Evolutionary conservation across 1,284 basidiomycete species (phyloP), one percentile per base, ranked within the genome.

Genomic region (Ustilago hordei): DNA sequence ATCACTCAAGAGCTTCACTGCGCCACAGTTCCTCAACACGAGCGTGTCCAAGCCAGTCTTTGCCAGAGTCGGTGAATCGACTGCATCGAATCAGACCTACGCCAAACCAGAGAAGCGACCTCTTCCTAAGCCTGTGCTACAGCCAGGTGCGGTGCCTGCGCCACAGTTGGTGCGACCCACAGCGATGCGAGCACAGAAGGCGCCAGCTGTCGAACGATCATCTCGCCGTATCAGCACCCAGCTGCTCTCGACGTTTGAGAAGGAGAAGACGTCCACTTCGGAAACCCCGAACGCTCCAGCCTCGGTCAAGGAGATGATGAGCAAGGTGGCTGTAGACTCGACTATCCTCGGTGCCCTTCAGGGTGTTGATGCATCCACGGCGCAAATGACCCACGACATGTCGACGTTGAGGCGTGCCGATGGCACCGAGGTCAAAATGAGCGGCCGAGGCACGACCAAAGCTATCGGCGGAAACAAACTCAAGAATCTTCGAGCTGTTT

Each of bases 371-470:
- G 23, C 52, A 35, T 12, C 34, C 32, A 52, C 53, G 55, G 61
- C 34, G 8, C 48, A 50, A 19, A 50, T 50, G 48, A 50, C 48
- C 4, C 48, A 50, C 48, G 61, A 64, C 34, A 36, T 66, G 39
- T 54, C 64, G 55, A 63, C 62, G 15, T 59, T 66, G 67, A 43
- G 64, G 50, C 57, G 60, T 41, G 58, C 55, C 6, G 71, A 73
- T 43, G 75, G 69, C 15, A 45, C 52, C 8, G 61, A 71, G 63
- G 39, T 69, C 62, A 78, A 76, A 64, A 73, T 81, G 62, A 69
- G 69, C 52, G 75, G 79, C 7, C 43, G 79, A n/a, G 79, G 79
- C n/a, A 81, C 79, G 12, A 81, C 79, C n/a, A 79, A 79, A 55
- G 74, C 79, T 13, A 81, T 81, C 15, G 79, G 79, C 15, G 62